Evolutionary conservation across 352 stramenopile species (phyloP).

Genomic region (Phytophthora uliginosa): DNA sequence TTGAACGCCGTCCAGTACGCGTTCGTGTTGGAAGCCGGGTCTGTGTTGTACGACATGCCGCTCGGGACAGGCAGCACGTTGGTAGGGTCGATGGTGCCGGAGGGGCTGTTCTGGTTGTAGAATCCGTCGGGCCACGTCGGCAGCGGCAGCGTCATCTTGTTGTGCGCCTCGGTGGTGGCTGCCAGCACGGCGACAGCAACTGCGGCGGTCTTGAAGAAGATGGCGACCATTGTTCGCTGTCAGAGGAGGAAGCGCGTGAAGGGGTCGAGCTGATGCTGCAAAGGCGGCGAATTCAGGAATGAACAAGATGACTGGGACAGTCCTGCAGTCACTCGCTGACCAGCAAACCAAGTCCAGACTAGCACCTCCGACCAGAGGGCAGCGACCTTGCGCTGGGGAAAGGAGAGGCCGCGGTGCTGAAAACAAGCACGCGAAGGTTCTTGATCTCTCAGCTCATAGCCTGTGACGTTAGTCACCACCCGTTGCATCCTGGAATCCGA

Average conservation of each 20-base stretch:
- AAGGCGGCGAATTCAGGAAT: constrained; percentile 39
- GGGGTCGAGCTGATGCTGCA: constrained; percentile 4
- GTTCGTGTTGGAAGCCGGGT: constrained; percentile 38
- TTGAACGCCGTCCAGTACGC: constrained; percentile 53
- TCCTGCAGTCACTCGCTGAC: not conserved
- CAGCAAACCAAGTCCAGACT: not conserved
- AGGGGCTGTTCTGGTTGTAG: constrained; percentile 54
- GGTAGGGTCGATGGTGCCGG: constrained; percentile 51
- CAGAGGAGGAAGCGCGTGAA: not conserved
- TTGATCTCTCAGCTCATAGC: constrained; percentile 1
- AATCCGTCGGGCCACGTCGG: constrained; percentile 47
- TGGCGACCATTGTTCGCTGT: constrained; percentile 41
- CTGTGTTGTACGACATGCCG: constrained; percentile 56
- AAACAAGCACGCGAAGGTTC: not conserved
- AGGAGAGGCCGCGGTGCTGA: not conserved
- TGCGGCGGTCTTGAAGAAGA: constrained; percentile 29
- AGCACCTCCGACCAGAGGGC: constrained; percentile 19
- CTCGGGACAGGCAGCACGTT: constrained; percentile 41
- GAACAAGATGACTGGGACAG: constrained; percentile 19
- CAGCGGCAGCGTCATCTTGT: constrained; percentile 53
- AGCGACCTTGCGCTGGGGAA: not conserved
- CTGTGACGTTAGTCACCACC: not conserved
- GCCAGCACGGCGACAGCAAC: constrained; percentile 30
- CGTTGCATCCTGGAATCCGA: not conserved
- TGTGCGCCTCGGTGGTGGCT: constrained; percentile 45